A percentile compares a stretch with the other conserved stretches of the same genome.
phyloP scores from a whole-genome alignment of 2,329 filamentous ascomycete species.

The Iodosphaeria phyllophila region DNA sequence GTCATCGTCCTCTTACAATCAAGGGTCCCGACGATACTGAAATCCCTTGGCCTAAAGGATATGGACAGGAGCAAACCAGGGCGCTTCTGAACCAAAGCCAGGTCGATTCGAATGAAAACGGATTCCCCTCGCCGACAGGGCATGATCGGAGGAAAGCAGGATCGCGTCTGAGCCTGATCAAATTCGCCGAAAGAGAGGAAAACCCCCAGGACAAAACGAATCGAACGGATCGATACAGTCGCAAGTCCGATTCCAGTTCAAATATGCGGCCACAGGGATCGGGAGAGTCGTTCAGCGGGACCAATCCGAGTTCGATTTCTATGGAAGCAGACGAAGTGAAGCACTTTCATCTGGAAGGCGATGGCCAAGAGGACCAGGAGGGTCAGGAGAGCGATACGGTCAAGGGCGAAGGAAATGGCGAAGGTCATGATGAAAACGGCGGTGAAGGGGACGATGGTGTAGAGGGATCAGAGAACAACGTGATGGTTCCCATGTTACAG shows the following conservation, averaged over 20 bases:
- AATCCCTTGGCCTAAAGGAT: too few relatives aligned
- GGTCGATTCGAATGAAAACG: not conserved
- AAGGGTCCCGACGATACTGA: too few relatives aligned
- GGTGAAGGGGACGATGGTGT: conserved; percentile 29
- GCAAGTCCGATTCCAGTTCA: conserved; percentile 31
- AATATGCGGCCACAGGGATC: conserved; percentile 31
- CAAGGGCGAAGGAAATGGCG: too few relatives aligned
- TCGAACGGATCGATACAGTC: conserved; percentile 25
- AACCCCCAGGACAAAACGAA: conserved; percentile 8
- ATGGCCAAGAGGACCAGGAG: too few relatives aligned
- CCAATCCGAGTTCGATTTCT: conserved; percentile 36
- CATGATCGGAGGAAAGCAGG: conserved; percentile 6
- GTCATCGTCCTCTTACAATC: too few relatives aligned
- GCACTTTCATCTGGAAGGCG: conserved; percentile 16
- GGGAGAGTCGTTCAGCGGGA: conserved; percentile 31
- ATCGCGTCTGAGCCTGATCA: conserved; percentile 9
- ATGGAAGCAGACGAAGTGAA: conserved; percentile 27
- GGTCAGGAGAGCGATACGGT: too few relatives aligned
- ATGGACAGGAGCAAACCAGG: too few relatives aligned
- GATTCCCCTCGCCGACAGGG: not conserved
- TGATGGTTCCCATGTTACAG: conserved; percentile 35
- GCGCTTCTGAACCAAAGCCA: too few relatives aligned
- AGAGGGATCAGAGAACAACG: conserved; percentile 20
- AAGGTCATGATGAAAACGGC: too few relatives aligned
- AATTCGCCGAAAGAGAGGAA: conserved; percentile 6